Evolutionary conservation across 1,139 yeast genomes (phyloP).

Genomic region (Yamadazyma songkhlaensis): DNA sequence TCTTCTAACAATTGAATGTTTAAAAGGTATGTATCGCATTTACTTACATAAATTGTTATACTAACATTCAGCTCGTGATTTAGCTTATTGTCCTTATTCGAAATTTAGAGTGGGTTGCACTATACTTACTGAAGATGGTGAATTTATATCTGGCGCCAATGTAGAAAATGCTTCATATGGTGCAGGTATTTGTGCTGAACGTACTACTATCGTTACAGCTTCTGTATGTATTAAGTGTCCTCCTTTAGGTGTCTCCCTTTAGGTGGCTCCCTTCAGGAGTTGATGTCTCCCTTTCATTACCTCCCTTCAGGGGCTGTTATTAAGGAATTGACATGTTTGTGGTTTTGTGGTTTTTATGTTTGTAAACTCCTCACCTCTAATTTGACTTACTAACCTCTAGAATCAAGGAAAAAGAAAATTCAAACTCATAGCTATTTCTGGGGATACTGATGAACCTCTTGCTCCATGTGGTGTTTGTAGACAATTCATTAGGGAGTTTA

Average conservation of each 20-base stretch:
- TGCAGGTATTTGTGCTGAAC: slow-evolving; percentile 88
- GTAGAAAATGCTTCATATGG: slow-evolving; percentile 93
- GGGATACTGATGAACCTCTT: slow-evolving; percentile 59
- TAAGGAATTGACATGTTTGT: no score
- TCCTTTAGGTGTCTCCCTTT: no score
- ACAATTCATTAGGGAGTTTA: slow-evolving; percentile 81
- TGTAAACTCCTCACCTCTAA: no score
- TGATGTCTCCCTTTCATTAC: no score
- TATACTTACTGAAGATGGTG: slow-evolving; percentile 51
- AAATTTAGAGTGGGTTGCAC: slow-evolving; percentile 87
- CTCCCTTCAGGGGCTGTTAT: no score
- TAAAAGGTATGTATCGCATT: slow-evolving; percentile 24
- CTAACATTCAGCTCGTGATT: slow-evolving; percentile 37
- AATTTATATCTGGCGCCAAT: slow-evolving; percentile 69
- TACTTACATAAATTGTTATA: not conserved
- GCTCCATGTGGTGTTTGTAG: slow-evolving; percentile 96
- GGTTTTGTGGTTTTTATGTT: no score
- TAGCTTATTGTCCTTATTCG: slow-evolving; percentile 80
- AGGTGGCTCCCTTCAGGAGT: no score
- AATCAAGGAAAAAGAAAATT: slow-evolving; percentile 46
- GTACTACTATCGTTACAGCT: slow-evolving; percentile 72
- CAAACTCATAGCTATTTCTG: slow-evolving; percentile 68
- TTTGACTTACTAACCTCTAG: slow-evolving; percentile 15
- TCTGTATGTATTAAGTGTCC: slow-evolving; percentile 47
- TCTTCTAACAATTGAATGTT: slow-evolving; percentile 22